Percentiles rank a stretch among this genome's conserved stretches.
Conservation (phyloP, 139 green algal species). For the Pseudopediastrum boryanum region DNA sequence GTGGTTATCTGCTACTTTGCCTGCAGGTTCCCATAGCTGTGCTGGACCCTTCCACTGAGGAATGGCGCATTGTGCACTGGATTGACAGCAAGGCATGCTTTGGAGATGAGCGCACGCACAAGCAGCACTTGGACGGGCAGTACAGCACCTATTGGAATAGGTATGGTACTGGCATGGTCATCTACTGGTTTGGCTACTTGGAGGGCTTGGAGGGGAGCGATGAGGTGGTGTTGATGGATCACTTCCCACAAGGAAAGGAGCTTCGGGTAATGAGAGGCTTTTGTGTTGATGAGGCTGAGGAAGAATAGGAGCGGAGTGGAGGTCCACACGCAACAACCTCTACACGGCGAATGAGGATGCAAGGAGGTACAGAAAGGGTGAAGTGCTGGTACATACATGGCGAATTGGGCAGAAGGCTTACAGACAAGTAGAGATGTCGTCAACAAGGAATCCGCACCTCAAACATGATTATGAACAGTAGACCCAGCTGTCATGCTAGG, state of each 20-base stretch:
- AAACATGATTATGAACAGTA: too few species aligned
- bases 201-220: conserved; percentile 52
- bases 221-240: conserved; percentile 62
- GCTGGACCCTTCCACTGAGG: conserved; percentile 8
- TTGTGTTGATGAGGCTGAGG: neutral
- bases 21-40: conserved; percentile 75
- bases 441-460: neutral
- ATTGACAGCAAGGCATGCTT: conserved; percentile 97
- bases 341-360: neutral
- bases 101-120: conserved; percentile 76
- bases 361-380: neutral
- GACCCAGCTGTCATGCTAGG: too few species aligned
- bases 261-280: conserved; percentile 49
- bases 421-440: neutral
- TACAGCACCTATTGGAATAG: conserved; percentile 67
- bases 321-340: too few species aligned
- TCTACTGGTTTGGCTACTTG: conserved; percentile 93
- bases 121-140: conserved; percentile 69
- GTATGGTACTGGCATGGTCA: conserved; percentile 88
- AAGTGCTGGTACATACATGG: neutral
- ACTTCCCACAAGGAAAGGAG: conserved; percentile 52
- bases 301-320: too few species aligned
- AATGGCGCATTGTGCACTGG: conserved; percentile 80
- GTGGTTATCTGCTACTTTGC: too few species aligned
- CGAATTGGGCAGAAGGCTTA: too few species aligned